Base-by-base conservation (phyloP, 2,329 filamentous ascomycete genomes). In the Fusarium guadeloupense region DNA sequence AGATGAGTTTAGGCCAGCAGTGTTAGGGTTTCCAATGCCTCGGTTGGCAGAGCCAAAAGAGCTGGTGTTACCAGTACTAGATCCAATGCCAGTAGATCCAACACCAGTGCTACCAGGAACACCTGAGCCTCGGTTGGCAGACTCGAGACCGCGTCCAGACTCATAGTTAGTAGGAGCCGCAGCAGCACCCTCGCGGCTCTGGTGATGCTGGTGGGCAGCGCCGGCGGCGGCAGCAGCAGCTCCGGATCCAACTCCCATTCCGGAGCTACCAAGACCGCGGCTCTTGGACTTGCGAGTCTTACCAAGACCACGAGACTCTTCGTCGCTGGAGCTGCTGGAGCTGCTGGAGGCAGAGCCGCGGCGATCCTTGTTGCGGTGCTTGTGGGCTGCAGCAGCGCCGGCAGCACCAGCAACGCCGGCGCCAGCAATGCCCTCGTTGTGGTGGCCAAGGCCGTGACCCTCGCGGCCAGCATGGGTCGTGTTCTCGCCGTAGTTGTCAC, bases 401-500 rank as follows among this genome's bases (percentile, higher is more conserved):
- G 46, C 62, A 1, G 62, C 62, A 9, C 62, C 62, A n/a, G 33
- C 62, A n/a, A 57, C 52, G 1, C 34, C 45, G 6, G 48, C 62
- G 5, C 44, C 53, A 5, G 56, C 58, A 12, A 63, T 23, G 4
- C 61, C 56, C 6, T 64, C 61, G 9, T 42, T 31, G 14, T 44
- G 57, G 6, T 23, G 55, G 6, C 55, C 38, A 13, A 61, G 33
- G 3, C 48, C 48, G 0, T 48, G 55, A 0, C 60, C 60, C 4
- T 64, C 60, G 5, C 59, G 59, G 1, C 52, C 38, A 26, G 17
- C 17, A 1, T 35, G 17, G 0, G n/a, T 19, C 1, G 38, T 21
- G 17, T 60, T 64, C 39, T 64, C 60, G 3, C 62, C 62, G 3
- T 65, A 62, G 12, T 62, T 62, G 12, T 65, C 26, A 4, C 53